Evolutionary conservation across 768 basidiomycete genomes (phyloP).

Genomic region (Fomitopsis serialis): DNA sequence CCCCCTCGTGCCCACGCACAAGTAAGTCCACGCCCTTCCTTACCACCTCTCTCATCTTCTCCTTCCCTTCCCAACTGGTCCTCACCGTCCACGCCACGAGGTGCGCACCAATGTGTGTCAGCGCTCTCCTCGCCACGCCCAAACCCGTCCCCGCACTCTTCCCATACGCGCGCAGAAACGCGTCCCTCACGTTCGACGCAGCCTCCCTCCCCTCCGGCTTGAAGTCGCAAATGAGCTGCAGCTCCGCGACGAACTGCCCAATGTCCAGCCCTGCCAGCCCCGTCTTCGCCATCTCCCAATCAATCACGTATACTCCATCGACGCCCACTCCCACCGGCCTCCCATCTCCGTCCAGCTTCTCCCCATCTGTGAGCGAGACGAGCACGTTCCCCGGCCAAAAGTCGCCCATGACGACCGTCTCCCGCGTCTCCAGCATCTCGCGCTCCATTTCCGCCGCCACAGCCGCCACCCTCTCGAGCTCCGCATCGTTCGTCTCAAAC

Average conservation of each 20-base stretch:
- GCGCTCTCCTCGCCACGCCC: conserved; percentile 28
- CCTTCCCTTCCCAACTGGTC: conserved; percentile 42
- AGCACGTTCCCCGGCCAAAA: conserved; percentile 72
- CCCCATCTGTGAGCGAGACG: conserved; percentile 30
- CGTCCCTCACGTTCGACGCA: conserved; percentile 30
- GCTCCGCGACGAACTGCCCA: conserved; percentile 61
- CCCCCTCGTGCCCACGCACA: conserved; percentile 6
- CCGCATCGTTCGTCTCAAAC: conserved; percentile 31
- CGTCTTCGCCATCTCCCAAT: conserved; percentile 61
- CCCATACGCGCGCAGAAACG: conserved; percentile 45
- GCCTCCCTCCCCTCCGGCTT: conserved; percentile 33
- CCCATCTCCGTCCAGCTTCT: conserved; percentile 15
- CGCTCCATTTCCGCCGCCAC: conserved; percentile 25
- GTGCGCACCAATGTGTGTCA: conserved; percentile 52
- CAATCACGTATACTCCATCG: conserved; percentile 43
- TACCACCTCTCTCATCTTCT: conserved; percentile 44
- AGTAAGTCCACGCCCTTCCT: conserved; percentile 38
- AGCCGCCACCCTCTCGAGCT: conserved; percentile 29
- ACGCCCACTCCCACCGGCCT: conserved; percentile 15
- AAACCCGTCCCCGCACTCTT: conserved; percentile 13
- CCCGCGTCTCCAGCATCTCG: conserved; percentile 27
- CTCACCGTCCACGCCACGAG: conserved; percentile 46
- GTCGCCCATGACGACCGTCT: conserved; percentile 52
- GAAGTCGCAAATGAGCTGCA: conserved; percentile 46
- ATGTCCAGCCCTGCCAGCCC: conserved; percentile 56